phyloP scores from a whole-genome alignment of 441 rosid genomes.

The Francoa sonchifolia region DNA sequence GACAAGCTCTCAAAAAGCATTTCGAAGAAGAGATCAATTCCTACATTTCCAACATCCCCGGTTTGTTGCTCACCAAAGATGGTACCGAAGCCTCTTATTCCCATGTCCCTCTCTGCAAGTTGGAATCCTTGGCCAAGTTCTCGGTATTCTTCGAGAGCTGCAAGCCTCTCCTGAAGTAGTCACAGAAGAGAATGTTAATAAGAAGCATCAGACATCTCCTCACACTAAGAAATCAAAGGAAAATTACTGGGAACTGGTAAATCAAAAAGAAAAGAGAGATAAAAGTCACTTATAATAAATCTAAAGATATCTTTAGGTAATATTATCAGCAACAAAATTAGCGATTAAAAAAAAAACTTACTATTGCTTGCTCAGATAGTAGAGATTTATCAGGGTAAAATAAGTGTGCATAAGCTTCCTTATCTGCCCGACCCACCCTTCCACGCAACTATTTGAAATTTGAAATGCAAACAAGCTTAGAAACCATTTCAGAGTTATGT shows the following conservation, averaged over 20 bases:
- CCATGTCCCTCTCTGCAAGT: conserved; percentile 97
- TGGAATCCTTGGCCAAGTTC: conserved; percentile 99
- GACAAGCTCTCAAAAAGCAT: conserved; percentile 97
- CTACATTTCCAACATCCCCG: conserved; percentile 94
- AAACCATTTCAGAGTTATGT: neutral
- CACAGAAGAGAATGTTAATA: conserved; percentile 19
- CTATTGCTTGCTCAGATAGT: conserved; percentile 73
- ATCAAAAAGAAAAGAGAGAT: neutral
- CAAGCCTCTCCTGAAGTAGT: conserved; percentile 73
- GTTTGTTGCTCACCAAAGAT: conserved; percentile 98
- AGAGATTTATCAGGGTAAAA: conserved; percentile 78
- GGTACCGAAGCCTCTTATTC: conserved; percentile 93
- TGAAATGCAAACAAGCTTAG: neutral
- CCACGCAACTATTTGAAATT: conserved; percentile 69
- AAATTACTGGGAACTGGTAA: no score
- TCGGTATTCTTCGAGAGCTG: conserved; percentile 80
- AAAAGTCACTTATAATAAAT: neutral
- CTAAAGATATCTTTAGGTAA: conserved; percentile 1
- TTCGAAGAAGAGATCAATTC: conserved; percentile 93
- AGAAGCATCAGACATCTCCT: no score
- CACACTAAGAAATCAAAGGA: no score
- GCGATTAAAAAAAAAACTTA: conserved; percentile 20
- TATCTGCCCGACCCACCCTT: conserved; percentile 98
- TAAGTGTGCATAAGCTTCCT: conserved; percentile 89
- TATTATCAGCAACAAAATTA: conserved; percentile 5